Percentiles rank a stretch among this genome's conserved stretches.
phyloP scores from a whole-genome alignment of 139 green algal genomes.

The Raphidocelis subcapitata region DNA sequence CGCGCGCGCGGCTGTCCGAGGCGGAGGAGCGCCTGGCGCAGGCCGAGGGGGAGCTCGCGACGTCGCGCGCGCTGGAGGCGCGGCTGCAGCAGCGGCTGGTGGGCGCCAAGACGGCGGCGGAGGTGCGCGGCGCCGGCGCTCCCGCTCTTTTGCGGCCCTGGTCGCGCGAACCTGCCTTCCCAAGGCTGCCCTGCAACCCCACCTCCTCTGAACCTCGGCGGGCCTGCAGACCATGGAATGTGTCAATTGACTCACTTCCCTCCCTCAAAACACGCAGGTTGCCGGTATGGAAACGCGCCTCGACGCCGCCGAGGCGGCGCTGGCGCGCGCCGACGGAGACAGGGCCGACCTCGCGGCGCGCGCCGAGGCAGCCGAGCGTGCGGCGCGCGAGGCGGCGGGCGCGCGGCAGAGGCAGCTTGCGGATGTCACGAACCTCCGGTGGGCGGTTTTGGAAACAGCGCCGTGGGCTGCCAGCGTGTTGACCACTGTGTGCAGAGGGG shows the following conservation, averaged over 20 bases:
- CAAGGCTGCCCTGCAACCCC: no score
- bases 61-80: constrained; percentile 20
- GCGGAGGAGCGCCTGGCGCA: constrained; percentile 45
- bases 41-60: constrained; percentile 39
- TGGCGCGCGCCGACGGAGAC: constrained; percentile 5
- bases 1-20: constrained; percentile 23
- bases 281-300: no score
- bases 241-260: no score
- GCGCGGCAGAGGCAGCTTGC: constrained; percentile 43
- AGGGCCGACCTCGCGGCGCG: constrained; percentile 3
- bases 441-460: no score
- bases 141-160: no score
- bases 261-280: no score
- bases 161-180: no score
- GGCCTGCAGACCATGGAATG: no score
- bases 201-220: no score
- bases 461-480: no score
- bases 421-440: constrained; percentile 58
- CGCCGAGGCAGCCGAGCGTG: constrained; percentile 45
- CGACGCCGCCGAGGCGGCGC: constrained; percentile 33
- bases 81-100: constrained; percentile 38
- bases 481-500: no score
- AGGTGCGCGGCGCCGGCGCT: no score
- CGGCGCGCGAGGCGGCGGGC: constrained; percentile 16
- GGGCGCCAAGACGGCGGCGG: constrained; percentile 34